Base-by-base conservation (phyloP, 2,329 filamentous ascomycete genomes). In the Cercospora zeina region DNA sequence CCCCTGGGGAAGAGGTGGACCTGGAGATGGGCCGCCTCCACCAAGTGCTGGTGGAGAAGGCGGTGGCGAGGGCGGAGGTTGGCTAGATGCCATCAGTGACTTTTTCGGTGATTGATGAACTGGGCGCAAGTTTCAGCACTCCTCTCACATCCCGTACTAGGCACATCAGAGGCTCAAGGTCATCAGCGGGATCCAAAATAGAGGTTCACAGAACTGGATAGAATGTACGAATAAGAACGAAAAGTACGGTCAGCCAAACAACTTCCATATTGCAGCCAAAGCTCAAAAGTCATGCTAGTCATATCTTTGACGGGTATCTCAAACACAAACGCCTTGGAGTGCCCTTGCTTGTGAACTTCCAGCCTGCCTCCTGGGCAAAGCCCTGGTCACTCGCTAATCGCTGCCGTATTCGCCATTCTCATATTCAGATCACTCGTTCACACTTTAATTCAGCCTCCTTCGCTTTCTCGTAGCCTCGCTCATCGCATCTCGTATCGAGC, bases 21-120 rank as follows among this genome's bases (percentile, higher is more conserved):
- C 74, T 71, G 74, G 76, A 6, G 69, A 69, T 24, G 69, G 69
- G 24, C 66, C 71, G 6, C 63, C 69, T 34, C 71, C 76, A 59
- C 72, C 69, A 31, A 67, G 68, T 50, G 72, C 66, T 58, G 69
- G 69, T 19, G 74, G 67, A 33, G 76, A 68, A 19, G 73, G 70
- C 37, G 58, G 59, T 39, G 63, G 59, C 30, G 53, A 55, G 54
- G 65, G 61, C 24, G 65, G 63, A 16, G 63, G 66, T 19, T 64
- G 66, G 50, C n/a, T 60, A 19, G 66, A 68, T 58, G 45, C 58
- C 10, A 62, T 68, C 14, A 62, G 61, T 16, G 63, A 63, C 8
- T 68, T 67, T 49, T 68, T 68, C 30, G 66, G 62, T 19, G 59
- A 63, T 37, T 62, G 19, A 58, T 19, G 21, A 36, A 21, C 4